Percentiles rank a stretch among this genome's conserved stretches.
Conservation (phyloP, 768 basidiomycete species). For the Rubroboletus satanas region DNA sequence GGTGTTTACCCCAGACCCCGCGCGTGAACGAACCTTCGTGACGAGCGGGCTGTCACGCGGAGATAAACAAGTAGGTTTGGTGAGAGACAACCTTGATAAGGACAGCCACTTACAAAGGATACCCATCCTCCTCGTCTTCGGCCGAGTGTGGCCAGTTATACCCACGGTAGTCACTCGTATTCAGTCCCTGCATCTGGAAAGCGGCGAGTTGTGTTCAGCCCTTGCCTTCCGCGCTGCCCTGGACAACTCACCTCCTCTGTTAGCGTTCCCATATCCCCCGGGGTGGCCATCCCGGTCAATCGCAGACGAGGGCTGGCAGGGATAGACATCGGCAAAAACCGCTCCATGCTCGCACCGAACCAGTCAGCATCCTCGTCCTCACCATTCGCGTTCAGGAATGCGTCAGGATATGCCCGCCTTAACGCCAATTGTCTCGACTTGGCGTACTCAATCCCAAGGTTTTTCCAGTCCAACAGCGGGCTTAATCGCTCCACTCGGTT, state of each 20-base stretch:
- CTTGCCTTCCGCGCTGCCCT: background rate
- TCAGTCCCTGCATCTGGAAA: conserved; percentile 75
- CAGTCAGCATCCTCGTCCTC: conserved; percentile 41
- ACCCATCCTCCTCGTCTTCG: conserved; percentile 87
- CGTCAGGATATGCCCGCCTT: conserved; percentile 91
- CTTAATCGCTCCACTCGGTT: conserved; percentile 94
- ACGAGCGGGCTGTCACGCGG: conserved; percentile 63
- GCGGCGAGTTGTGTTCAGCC: background rate
- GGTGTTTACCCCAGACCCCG: conserved; percentile 77
- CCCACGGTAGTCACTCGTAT: conserved; percentile 78
- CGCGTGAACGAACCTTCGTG: conserved; percentile 84
- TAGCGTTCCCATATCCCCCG: conserved; percentile 88
- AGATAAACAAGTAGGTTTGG: conserved; percentile 1
- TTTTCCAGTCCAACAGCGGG: conserved; percentile 97
- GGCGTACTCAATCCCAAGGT: conserved; percentile 93
- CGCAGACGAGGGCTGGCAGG: conserved; percentile 86
- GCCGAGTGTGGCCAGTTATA: conserved; percentile 52
- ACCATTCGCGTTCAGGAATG: conserved; percentile 64
- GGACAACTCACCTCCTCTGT: conserved; percentile 65
- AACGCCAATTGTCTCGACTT: conserved; percentile 92
- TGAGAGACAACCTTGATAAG: conserved; percentile 12
- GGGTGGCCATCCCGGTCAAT: conserved; percentile 75
- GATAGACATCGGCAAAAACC: conserved; percentile 67
- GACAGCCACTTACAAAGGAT: conserved; percentile 68
- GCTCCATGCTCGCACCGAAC: conserved; percentile 55